Conservation (phyloP, 2,329 filamentous ascomycete genomes). For the Knufia fluminis region DNA sequence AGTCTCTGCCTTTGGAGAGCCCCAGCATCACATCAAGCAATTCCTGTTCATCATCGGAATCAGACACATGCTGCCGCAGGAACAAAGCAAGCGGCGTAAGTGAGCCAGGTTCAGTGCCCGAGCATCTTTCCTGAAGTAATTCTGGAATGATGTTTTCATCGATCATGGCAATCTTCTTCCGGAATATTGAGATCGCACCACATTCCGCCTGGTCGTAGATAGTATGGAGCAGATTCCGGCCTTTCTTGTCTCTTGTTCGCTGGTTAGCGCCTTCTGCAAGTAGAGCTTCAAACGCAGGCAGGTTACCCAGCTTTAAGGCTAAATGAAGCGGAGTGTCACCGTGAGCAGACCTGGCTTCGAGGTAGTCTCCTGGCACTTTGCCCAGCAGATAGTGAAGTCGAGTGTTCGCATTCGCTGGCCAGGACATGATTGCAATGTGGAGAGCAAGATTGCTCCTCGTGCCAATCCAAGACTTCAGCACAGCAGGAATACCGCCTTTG, state of each 20-base stretch:
- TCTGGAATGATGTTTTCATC: constrained; percentile 39
- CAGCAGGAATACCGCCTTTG: constrained; percentile 54
- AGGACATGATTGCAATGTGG: constrained; percentile 53
- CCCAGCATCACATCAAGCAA: constrained; percentile 44
- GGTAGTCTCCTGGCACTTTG: constrained; percentile 45
- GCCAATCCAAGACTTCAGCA: constrained; percentile 44
- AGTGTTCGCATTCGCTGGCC: constrained; percentile 37
- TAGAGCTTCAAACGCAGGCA: constrained; percentile 51
- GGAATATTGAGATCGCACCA: constrained; percentile 35
- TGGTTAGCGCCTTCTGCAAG: constrained; percentile 63
- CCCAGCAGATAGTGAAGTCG: constrained; percentile 59
- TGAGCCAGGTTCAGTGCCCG: constrained; percentile 42
- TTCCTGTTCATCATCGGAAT: constrained; percentile 28
- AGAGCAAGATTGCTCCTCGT: constrained; percentile 51
- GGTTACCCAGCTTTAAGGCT: constrained; percentile 50
- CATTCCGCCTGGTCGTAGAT: constrained; percentile 29
- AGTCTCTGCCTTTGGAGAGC: constrained; percentile 47
- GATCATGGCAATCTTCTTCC: constrained; percentile 54
- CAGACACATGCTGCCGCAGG: constrained; percentile 30
- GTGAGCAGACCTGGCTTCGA: constrained; percentile 51
- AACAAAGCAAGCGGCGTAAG: constrained; percentile 57
- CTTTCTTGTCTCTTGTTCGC: constrained; percentile 49
- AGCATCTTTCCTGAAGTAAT: constrained; percentile 34
- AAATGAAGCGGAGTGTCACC: constrained; percentile 56
- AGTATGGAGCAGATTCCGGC: constrained; percentile 61